A percentile compares a stretch with the other conserved stretches of the same genome.
These are phyloP conservation scores for Zopfochytrium polystomum DNA, from an alignment of 371 early-diverging fungal genomes.

Conservation along the genomic window DNA sequence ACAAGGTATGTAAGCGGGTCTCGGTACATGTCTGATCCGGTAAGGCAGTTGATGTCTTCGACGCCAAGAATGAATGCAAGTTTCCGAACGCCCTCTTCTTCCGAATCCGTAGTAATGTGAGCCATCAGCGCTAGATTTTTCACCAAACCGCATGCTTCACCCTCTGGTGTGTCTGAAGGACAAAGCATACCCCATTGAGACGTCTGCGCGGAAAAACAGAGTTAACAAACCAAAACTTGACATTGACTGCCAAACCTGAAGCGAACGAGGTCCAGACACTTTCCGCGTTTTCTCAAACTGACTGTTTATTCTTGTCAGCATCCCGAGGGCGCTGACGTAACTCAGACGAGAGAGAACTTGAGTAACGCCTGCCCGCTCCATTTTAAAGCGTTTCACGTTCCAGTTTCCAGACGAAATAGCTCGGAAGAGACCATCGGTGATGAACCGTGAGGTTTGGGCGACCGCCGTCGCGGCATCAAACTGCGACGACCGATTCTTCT, in stretches of 20 bases:
- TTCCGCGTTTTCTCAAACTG: constrained; percentile 99
- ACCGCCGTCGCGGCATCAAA: constrained; percentile 91
- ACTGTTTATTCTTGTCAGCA: constrained; percentile 98
- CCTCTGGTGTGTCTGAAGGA: constrained; percentile 99
- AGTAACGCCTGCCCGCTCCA: constrained; percentile 99
- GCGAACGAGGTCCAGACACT: constrained; percentile 96
- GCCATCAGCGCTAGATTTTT: constrained; percentile 99
- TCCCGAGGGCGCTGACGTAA: constrained; percentile 97
- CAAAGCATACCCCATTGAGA: constrained; percentile 99
- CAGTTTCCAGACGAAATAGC: constrained; percentile 99
- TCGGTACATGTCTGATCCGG: constrained; percentile 79
- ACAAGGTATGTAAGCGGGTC: constrained; percentile 71
- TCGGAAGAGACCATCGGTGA: constrained; percentile 93
- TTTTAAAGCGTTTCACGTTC: constrained; percentile 99
- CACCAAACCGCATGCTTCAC: constrained; percentile 99
- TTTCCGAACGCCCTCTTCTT: constrained; percentile 72
- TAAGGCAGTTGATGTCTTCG: constrained; percentile 81
- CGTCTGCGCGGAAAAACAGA: constrained; percentile 49
- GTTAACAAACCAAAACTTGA: constrained; percentile 4
- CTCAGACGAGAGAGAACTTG: constrained; percentile 96
- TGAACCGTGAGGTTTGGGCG: constrained; percentile 81
- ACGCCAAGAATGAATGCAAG: constrained; percentile 81
- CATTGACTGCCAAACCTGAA: constrained; percentile 60
- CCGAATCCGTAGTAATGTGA: constrained; percentile 97
- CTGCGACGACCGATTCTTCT: constrained; percentile 87